A percentile compares a stretch with the other conserved stretches of the same genome.
phyloP scores from a whole-genome alignment of 225 moss, liverwort and hornwort genomes.

The Pleurozium schreberi region DNA sequence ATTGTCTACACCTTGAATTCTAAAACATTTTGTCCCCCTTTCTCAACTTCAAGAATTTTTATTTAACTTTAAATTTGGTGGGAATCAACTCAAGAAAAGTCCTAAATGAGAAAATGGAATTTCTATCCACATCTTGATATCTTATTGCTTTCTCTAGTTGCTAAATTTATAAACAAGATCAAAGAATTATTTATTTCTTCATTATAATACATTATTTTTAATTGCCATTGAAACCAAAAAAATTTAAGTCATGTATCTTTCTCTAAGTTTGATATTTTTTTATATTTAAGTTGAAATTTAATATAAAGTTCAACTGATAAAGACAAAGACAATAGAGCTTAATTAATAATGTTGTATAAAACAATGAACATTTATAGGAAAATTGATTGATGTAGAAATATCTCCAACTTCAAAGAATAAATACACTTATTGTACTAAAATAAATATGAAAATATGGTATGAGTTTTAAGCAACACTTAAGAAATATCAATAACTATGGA shows the following conservation, averaged over 20 bases:
- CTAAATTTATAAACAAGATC: not conserved
- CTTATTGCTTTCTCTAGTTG: not conserved
- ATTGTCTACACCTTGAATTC: not conserved
- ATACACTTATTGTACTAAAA: too few species aligned
- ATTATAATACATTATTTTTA: not conserved
- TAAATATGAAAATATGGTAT: not conserved
- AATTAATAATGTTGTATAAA: not conserved
- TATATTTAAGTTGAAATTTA: not conserved
- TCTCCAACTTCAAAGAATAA: not conserved
- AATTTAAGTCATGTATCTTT: not conserved
- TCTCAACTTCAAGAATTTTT: not conserved
- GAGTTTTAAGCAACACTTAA: not conserved
- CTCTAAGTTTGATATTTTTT: too few species aligned
- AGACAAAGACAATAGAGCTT: not conserved
- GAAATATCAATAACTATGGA: not conserved
- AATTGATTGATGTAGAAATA: too few species aligned
- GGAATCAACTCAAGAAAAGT: not conserved
- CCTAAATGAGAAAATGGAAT: not conserved
- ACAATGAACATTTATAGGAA: not conserved
- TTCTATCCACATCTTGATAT: fast-evolving
- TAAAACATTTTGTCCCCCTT: not conserved
- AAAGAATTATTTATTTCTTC: not conserved
- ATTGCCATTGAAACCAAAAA: not conserved
- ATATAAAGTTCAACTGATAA: too few species aligned
- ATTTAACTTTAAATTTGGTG: not conserved